A percentile compares a stretch with the other conserved stretches of the same genome.
These are phyloP conservation scores for Fusarium sp. DNA, from an alignment of 2,329 filamentous ascomycete species.

Conservation along the genomic window DNA sequence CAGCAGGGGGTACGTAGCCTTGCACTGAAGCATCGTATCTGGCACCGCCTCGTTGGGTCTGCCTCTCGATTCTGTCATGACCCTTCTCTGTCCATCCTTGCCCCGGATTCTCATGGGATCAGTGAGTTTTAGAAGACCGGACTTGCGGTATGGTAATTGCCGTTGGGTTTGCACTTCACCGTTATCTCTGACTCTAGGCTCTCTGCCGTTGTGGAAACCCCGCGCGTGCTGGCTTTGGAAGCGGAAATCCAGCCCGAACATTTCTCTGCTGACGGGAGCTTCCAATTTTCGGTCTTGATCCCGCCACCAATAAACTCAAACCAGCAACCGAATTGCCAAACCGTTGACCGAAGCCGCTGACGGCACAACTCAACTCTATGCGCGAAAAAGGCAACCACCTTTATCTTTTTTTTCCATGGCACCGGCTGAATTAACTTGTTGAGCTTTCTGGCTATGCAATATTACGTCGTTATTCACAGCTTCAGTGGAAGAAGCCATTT, in stretches of 20 bases:
- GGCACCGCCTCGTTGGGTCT: slow-evolving; percentile 41
- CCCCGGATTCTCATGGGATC: slow-evolving; percentile 27
- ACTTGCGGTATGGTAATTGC: slow-evolving; percentile 8
- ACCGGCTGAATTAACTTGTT: slow-evolving; percentile 20
- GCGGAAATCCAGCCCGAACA: slow-evolving; percentile 6
- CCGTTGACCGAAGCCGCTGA: slow-evolving; percentile 35
- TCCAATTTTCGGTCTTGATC: slow-evolving; percentile 7
- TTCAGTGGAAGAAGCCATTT: slow-evolving; percentile 6
- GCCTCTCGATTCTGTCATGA: slow-evolving; percentile 29
- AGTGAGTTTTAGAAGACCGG: slow-evolving; percentile 9
- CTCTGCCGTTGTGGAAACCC: slow-evolving; percentile 10
- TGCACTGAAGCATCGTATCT: slow-evolving; percentile 28
- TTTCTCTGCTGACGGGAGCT: background rate
- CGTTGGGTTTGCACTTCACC: background rate
- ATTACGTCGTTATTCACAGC: slow-evolving; percentile 41
- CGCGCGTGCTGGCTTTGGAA: slow-evolving; percentile 11
- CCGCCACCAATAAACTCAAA: slow-evolving; percentile 33
- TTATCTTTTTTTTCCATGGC: slow-evolving; percentile 19
- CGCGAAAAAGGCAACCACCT: slow-evolving; percentile 13
- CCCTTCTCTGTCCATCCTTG: slow-evolving; percentile 16
- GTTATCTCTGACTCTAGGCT: slow-evolving; percentile 11
- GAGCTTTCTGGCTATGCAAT: slow-evolving; percentile 23
- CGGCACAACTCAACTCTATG: slow-evolving; percentile 17
- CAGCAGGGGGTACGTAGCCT: slow-evolving; percentile 40
- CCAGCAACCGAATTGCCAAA: slow-evolving; percentile 5